Base-by-base conservation (phyloP, 2,329 filamentous ascomycete species). In the Botrytis galanthina region DNA sequence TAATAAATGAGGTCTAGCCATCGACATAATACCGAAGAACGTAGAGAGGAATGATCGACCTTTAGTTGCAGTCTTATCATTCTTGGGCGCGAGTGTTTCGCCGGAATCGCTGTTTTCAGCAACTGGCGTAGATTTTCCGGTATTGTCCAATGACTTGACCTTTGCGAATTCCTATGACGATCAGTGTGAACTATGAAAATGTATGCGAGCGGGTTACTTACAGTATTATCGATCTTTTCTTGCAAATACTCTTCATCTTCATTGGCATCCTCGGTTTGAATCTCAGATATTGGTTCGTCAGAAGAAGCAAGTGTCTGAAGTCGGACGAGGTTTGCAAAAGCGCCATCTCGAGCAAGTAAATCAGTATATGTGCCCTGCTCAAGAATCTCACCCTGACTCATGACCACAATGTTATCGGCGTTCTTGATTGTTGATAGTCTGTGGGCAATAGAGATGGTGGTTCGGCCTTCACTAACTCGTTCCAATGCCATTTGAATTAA, bases 391-490 rank as follows among this genome's bases (percentile, higher is more conserved):
- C 93, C 93, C 73, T 91, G 87, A 74, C 92, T 89, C 20, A 97
- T 85, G 10, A 96, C 93, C 64, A 96, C 85, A 74, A 97, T 97
- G 78, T 94, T 92, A 80, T 97, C 92, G 6, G 93, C 93, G 72
- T 93, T 95, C 93, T 92, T 94, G 77, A 97, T 95, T 1, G 94
- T 97, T 48, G 93, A 95, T 32, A 97, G 84, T 70, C 94, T 91
- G 82, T 97, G 94, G 9, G 95, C 95, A 83, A 98, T 98, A 64
- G 98, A 94, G 74, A 98, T 88, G 83, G 97, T 91, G 0, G 95
- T 98, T 61, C 95, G 92, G 67, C 93, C 94, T 76, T 91, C 86
- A 18, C 93, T 92, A 68, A 98, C 89, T n/a, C 88, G 93, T 72
- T 92, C 90, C 42, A 98, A 88, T 39, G 94, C 94, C 71, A 91